Base-by-base conservation (phyloP, 2,329 filamentous ascomycete species). In the Aspergillus sp. region DNA sequence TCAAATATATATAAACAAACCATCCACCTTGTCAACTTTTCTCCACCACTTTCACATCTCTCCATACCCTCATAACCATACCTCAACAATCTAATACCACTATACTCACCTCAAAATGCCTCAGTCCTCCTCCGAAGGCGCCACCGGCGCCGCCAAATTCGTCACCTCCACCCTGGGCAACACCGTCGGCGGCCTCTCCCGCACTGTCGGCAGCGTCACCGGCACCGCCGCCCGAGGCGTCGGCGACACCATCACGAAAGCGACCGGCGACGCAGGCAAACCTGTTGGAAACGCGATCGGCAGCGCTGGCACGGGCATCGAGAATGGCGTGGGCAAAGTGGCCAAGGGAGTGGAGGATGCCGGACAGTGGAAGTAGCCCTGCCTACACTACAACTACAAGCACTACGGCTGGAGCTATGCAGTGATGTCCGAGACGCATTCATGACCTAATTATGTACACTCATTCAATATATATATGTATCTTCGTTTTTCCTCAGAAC, bases 141-240 rank as follows among this genome's bases (percentile, higher is more conserved):
- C 76, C 47, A 78, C 78, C 1, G 78, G 77, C 46, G 77, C 79
- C 51, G 74, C 80, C 50, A 81, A 79, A 58, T 80, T 80, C 58
- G 78, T 81, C 46, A 82, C 79, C 4, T 80, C 77, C 1, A 81
- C 80, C 1, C 65, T 82, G 22, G 80, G 81, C 46, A 83, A 83
- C 63, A 77, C 77, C 0, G 75, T 77, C 38, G 79, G 79, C n/a
- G 80, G 80, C 33, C 66, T 82, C 16, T 74, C 77, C 6, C 77
- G 78, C 53, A 82, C 79, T 2, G 71, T 78, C 2, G 80, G 80
- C 13, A 78, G 79, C 26, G 73, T 82, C 2, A 76, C 81, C 13
- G 81, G 81, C 46, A 81, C 82, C 1, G 80, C 79, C 1, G 77
- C 79, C n/a, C 76, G 80, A 10, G 82, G 82, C 5, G 45, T 85